Evolutionary conservation across 352 stramenopile genomes (phyloP).

Genomic region (Globisporangium polare): DNA sequence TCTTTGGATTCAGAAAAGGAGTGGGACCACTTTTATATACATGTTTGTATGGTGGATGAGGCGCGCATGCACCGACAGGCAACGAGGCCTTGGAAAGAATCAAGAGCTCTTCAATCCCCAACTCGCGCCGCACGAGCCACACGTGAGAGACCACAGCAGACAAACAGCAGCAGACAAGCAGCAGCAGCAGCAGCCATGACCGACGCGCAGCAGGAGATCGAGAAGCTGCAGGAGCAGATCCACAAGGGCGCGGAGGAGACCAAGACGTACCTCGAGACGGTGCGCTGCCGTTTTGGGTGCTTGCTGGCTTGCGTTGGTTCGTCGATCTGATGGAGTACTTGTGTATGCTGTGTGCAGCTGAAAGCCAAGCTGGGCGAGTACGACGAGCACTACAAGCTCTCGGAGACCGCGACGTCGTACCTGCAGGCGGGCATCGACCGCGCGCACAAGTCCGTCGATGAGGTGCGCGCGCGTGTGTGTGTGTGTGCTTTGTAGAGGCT

Average conservation of each 20-base stretch:
- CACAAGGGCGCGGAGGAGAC: slow-evolving; percentile 58
- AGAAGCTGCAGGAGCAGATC: slow-evolving; percentile 11
- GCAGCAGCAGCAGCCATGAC: slow-evolving; percentile 1
- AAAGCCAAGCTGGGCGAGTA: slow-evolving; percentile 55
- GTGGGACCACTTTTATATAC: neutral
- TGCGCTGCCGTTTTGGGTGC: slow-evolving; percentile 4
- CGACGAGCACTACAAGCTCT: slow-evolving; percentile 67
- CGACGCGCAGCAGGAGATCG: slow-evolving; percentile 9
- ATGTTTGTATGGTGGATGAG: neutral
- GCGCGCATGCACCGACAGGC: neutral
- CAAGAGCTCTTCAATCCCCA: slow-evolving; percentile 5
- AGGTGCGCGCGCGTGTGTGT: slow-evolving; percentile 12
- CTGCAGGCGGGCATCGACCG: slow-evolving; percentile 62
- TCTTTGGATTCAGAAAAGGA: neutral
- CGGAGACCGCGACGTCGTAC: slow-evolving; percentile 63
- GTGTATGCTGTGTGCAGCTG: slow-evolving; percentile 18
- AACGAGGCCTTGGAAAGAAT: no score
- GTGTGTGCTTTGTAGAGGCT: neutral
- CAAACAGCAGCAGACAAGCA: neutral
- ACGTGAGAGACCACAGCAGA: neutral
- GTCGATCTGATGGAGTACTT: neutral
- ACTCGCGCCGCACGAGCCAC: slow-evolving; percentile 5
- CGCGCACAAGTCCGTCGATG: slow-evolving; percentile 67
- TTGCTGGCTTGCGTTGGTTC: no score
- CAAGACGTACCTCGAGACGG: slow-evolving; percentile 63